Percentiles rank a stretch among this genome's conserved stretches.
phyloP scores from a whole-genome alignment of 2,329 filamentous ascomycete species.

The Fusarium continuum region DNA sequence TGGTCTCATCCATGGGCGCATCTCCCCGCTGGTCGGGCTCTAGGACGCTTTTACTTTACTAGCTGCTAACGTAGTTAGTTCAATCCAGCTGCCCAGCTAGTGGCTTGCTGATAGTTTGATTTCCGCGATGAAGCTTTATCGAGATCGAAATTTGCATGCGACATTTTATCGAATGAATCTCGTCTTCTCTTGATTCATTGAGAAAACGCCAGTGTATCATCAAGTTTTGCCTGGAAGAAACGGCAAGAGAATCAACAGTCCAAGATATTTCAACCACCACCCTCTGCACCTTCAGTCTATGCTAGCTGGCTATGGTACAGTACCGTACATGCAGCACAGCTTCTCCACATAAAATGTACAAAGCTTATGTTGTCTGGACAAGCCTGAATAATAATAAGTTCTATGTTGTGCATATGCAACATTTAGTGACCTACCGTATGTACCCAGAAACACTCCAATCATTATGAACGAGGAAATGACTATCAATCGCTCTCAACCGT shows the following conservation, averaged over 20 bases:
- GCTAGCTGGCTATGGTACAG: no score
- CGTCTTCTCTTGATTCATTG: not conserved
- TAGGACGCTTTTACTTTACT: conserved; percentile 23
- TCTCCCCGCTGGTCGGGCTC: conserved; percentile 28
- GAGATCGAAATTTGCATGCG: conserved; percentile 11
- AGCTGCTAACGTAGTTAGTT: conserved; percentile 18
- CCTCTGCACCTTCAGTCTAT: not conserved
- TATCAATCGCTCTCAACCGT: conserved; percentile 16
- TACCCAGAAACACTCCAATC: not conserved
- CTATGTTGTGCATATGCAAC: conserved; percentile 35
- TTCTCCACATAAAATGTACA: conserved; percentile 29
- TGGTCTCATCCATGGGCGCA: conserved; percentile 25
- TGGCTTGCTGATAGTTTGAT: conserved; percentile 35
- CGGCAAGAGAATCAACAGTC: not conserved
- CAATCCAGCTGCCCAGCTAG: conserved; percentile 22
- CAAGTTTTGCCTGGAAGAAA: conserved; percentile 1
- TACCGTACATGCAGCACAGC: not conserved
- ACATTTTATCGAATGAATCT: not conserved
- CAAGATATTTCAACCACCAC: conserved; percentile 17
- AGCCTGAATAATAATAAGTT: conserved; percentile 31
- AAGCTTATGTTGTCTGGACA: conserved; percentile 17
- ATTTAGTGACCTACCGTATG: conserved; percentile 11
- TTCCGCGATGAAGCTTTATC: conserved; percentile 15
- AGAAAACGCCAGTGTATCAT: conserved; percentile 1
- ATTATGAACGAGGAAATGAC: conserved; percentile 6